A percentile compares a stretch with the other conserved stretches of the same genome.
Conservation (phyloP, 2,329 filamentous ascomycete genomes). For the Phoma sp. region DNA sequence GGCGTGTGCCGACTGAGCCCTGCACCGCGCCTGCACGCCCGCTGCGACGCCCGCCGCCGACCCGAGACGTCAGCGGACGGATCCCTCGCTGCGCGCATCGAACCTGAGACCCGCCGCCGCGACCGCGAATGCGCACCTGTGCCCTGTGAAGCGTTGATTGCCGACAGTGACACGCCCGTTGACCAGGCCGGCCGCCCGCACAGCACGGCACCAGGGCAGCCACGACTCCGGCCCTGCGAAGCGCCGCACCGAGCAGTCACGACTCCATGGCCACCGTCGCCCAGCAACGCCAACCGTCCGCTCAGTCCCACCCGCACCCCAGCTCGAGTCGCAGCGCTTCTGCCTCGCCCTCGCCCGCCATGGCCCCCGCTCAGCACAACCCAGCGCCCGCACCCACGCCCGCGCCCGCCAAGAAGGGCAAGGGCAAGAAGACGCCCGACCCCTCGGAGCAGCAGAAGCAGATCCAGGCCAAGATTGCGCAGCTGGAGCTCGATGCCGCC, state of each 20-base stretch:
- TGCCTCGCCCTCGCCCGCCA: conserved; percentile 52
- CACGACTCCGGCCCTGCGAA: conserved; percentile 21
- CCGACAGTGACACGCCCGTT: neutral
- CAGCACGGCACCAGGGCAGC: conserved; percentile 26
- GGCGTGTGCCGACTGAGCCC: neutral
- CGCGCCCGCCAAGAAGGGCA: conserved; percentile 75
- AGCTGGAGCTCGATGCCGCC: conserved; percentile 90
- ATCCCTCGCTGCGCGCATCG: conserved; percentile 25
- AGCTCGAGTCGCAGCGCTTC: conserved; percentile 51
- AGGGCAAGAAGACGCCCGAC: conserved; percentile 84
- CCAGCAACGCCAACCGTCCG: conserved; percentile 45
- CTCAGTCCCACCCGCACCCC: conserved; percentile 46
- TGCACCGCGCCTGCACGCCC: conserved; percentile 2
- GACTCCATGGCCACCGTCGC: conserved; percentile 47
- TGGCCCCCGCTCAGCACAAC: conserved; percentile 55
- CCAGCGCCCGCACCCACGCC: conserved; percentile 61
- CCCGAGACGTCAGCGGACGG: conserved; percentile 38
- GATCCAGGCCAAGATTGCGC: conserved; percentile 90
- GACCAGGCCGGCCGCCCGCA: conserved; percentile 9
- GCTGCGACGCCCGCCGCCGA: conserved; percentile 20
- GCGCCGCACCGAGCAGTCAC: conserved; percentile 27
- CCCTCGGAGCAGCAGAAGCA: conserved; percentile 90
- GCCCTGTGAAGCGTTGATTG: conserved; percentile 14
- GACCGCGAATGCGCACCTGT: conserved; percentile 24
- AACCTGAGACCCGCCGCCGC: conserved; percentile 17